Evolutionary conservation across 495 filamentous ascomycete species (phyloP).

Genomic region (Zalerion maritima): DNA sequence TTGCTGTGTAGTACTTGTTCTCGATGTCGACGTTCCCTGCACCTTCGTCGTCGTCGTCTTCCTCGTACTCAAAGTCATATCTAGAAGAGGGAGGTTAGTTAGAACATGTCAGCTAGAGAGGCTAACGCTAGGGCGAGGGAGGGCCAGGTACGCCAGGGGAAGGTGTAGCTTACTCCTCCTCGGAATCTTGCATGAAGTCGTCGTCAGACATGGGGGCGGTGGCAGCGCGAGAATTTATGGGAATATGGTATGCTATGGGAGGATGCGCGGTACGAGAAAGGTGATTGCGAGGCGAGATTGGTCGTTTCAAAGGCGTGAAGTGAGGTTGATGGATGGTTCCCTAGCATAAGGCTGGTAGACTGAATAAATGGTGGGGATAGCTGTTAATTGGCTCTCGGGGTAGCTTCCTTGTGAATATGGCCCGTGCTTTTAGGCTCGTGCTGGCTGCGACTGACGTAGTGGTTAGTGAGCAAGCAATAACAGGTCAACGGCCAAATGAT

Average conservation of each 20-base stretch:
- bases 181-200: constrained; percentile 98
- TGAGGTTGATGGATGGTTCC: too few relatives aligned
- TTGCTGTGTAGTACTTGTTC: constrained; percentile 99
- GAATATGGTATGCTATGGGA: constrained; percentile 2
- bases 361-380: too few relatives aligned
- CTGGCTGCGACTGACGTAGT: too few relatives aligned
- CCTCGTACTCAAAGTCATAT: constrained; percentile 92
- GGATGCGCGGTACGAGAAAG: background rate
- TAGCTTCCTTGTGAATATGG: too few relatives aligned
- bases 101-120: background rate
- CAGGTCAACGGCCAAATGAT: too few relatives aligned
- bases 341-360: too few relatives aligned
- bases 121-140: constrained; percentile 9
- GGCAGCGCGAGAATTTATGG: too few relatives aligned
- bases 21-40: constrained; percentile 85
- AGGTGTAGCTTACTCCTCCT: constrained; percentile 56
- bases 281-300: too few relatives aligned
- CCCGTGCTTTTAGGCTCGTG: too few relatives aligned
- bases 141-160: constrained; percentile 6
- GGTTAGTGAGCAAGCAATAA: too few relatives aligned
- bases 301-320: too few relatives aligned
- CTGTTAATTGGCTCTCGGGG: too few relatives aligned
- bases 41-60: constrained; percentile 81
- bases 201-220: constrained; percentile 75
- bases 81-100: constrained; percentile 23